Evolutionary conservation across 2,329 filamentous ascomycete genomes (phyloP).

Genomic region (Tetracladium maxilliforme): DNA sequence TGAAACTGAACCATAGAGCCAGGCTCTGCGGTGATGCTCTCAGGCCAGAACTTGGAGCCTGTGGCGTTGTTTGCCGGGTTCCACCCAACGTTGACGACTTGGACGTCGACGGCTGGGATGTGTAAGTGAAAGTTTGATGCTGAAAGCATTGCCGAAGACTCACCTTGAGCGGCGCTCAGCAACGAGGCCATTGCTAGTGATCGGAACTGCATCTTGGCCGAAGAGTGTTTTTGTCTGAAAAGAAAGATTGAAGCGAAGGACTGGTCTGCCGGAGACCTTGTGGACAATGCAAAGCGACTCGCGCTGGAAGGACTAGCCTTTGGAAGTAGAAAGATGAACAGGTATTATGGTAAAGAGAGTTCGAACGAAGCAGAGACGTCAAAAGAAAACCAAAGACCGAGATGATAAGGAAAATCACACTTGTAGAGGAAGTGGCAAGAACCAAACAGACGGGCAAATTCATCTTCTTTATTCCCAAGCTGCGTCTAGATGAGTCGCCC

Average conservation of each 20-base stretch:
- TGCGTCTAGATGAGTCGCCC: background rate
- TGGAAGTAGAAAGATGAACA: too few relatives aligned
- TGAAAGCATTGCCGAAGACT: too few relatives aligned
- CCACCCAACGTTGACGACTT: conserved; percentile 50
- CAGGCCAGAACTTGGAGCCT: conserved; percentile 47
- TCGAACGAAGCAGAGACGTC: background rate
- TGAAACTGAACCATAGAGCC: conserved; percentile 56
- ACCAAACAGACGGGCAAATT: background rate
- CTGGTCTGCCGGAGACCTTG: too few relatives aligned
- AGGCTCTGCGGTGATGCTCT: conserved; percentile 44
- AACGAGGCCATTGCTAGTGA: too few relatives aligned
- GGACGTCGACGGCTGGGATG: conserved; percentile 26
- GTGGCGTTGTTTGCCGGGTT: conserved; percentile 31
- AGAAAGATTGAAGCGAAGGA: too few relatives aligned
- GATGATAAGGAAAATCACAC: background rate
- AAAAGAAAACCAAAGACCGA: background rate
- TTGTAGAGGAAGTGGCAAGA: background rate
- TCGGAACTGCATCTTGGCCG: too few relatives aligned
- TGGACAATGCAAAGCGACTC: background rate
- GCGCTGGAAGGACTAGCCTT: background rate
- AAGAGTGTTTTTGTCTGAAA: too few relatives aligned
- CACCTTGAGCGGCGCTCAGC: too few relatives aligned
- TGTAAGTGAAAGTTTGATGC: too few relatives aligned
- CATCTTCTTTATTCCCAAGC: background rate
- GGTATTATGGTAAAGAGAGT: background rate